These are phyloP conservation scores for Priceomyces melissophilus DNA, from an alignment of 805 yeast genomes.

Conservation along the genomic window DNA sequence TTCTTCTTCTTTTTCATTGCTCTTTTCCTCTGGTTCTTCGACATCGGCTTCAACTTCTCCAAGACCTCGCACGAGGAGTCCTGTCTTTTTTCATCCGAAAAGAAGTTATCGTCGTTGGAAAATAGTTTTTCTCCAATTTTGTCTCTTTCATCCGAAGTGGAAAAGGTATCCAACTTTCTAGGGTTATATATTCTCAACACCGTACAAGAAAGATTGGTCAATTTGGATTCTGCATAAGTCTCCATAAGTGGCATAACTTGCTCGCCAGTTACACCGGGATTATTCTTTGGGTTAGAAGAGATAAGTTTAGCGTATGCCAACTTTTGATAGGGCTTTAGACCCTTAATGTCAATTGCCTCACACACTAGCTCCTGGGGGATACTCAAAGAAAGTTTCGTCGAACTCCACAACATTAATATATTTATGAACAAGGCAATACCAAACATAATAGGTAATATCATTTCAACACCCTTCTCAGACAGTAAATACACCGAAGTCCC, in stretches of 20 bases:
- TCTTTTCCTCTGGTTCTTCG: conserved; percentile 16
- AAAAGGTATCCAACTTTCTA: conserved; percentile 1
- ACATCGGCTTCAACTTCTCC: conserved; percentile 14
- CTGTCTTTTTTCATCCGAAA: conserved; percentile 1
- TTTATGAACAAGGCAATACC: conserved; percentile 2
- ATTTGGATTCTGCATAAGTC: conserved; percentile 9
- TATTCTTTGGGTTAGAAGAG: conserved; percentile 13
- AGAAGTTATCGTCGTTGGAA: conserved; percentile 1
- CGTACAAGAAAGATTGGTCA: conserved; percentile 12
- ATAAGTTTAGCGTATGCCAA: conserved; percentile 17
- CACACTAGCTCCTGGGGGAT: conserved; percentile 8
- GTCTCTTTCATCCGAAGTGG: neutral
- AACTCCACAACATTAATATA: neutral
- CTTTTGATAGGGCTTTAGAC: conserved; percentile 13
- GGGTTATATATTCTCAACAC: conserved; percentile 15
- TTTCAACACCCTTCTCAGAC: neutral
- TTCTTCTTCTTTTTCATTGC: conserved; percentile 10
- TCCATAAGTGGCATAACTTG: conserved; percentile 16
- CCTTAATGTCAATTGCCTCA: conserved; percentile 13
- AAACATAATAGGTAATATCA: conserved; percentile 1
- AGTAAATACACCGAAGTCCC: conserved; percentile 3
- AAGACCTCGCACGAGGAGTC: conserved; percentile 5
- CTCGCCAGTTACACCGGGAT: conserved; percentile 17
- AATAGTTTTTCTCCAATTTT: neutral
- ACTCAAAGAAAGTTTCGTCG: conserved; percentile 7